Conservation (phyloP, 768 basidiomycete genomes). For the Artomyces pyxidatus region DNA sequence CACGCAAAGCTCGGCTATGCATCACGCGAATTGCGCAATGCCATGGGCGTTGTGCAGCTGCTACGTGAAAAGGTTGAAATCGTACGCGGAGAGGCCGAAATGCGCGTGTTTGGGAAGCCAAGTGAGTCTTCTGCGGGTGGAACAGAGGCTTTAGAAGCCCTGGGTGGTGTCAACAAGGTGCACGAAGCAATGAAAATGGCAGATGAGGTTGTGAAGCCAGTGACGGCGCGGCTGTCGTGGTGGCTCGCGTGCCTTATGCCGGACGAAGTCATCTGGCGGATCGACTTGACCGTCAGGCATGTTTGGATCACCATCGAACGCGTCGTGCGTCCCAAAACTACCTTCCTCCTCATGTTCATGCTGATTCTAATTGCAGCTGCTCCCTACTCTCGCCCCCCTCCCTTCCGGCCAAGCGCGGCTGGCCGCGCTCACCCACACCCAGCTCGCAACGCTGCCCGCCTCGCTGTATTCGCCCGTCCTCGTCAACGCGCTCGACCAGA, state of each 20-base stretch:
- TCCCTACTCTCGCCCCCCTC: slow-evolving; percentile 8
- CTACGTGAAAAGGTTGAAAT: background rate
- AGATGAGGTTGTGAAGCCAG: slow-evolving; percentile 3
- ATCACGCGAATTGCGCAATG: slow-evolving; percentile 6
- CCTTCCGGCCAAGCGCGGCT: slow-evolving; percentile 3
- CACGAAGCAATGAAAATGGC: slow-evolving; percentile 3
- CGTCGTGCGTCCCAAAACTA: background rate
- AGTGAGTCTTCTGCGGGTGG: background rate
- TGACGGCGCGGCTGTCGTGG: slow-evolving; percentile 5
- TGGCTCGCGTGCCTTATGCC: slow-evolving; percentile 10
- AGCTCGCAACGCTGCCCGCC: slow-evolving; percentile 2
- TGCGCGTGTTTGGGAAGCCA: background rate
- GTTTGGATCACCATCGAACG: slow-evolving; percentile 8
- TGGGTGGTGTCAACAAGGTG: slow-evolving; percentile 2
- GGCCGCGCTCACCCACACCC: background rate
- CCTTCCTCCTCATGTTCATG: background rate
- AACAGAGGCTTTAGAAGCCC: background rate
- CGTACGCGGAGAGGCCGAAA: background rate
- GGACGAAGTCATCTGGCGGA: slow-evolving; percentile 14
- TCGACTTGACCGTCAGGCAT: slow-evolving; percentile 4
- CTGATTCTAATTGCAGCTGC: background rate
- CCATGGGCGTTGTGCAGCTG: background rate
- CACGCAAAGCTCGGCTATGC: background rate
- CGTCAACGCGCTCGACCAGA: slow-evolving; percentile 15
- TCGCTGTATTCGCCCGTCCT: slow-evolving; percentile 15